phyloP scores from a whole-genome alignment of 2,329 filamentous ascomycete genomes.

The Aspergillus uvarum region DNA sequence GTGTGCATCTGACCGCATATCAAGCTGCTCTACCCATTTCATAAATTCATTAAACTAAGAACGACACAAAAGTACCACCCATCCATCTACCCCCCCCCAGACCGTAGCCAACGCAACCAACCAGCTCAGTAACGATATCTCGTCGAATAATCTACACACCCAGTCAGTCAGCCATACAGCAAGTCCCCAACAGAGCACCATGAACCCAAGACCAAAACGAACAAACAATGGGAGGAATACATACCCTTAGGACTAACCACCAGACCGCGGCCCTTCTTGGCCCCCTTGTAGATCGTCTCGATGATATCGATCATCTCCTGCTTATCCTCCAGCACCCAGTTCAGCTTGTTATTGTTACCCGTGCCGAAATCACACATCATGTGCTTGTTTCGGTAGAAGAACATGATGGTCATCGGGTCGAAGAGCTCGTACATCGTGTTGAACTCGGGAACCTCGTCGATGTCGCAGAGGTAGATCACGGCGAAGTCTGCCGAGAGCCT shows the following conservation, averaged over 20 bases:
- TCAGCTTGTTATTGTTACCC: conserved; percentile 98
- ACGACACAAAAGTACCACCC: not conserved
- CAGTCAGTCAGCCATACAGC: conserved; percentile 6
- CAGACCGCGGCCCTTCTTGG: conserved; percentile 94
- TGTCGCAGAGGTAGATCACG: conserved; percentile 87
- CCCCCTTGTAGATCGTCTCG: conserved; percentile 96
- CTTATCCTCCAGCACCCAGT: conserved; percentile 95
- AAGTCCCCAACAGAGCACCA: not conserved
- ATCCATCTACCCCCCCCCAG: too few species aligned
- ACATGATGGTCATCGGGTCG: conserved; percentile 84
- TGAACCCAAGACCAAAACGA: not conserved
- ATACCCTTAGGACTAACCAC: conserved; percentile 91
- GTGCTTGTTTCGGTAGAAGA: conserved; percentile 73
- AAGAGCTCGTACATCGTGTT: conserved; percentile 94
- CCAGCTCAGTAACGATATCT: conserved; percentile 62
- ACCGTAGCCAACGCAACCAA: not conserved
- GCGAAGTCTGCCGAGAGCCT: conserved; percentile 36
- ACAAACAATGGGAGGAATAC: conserved; percentile 4
- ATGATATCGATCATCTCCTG: conserved; percentile 98
- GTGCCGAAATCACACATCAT: conserved; percentile 93
- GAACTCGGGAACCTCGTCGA: conserved; percentile 87
- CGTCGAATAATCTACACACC: conserved; percentile 59
- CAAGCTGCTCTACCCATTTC: not conserved
- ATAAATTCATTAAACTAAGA: conserved; percentile 15
- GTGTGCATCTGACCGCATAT: not conserved